Evolutionary conservation across 169 alveolate species (phyloP).

Genomic region (Cryptosporidium andersoni): DNA sequence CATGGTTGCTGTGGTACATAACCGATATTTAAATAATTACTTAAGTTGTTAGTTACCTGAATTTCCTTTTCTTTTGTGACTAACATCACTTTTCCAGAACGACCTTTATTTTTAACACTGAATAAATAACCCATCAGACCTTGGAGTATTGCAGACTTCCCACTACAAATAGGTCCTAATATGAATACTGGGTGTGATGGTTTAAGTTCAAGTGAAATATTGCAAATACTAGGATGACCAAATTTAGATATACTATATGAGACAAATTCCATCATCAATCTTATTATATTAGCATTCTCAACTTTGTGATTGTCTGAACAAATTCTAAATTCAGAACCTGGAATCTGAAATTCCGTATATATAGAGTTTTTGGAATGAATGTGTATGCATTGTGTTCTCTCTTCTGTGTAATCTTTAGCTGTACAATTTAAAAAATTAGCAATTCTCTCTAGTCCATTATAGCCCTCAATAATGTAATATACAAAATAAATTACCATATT

Average conservation of each 20-base stretch:
- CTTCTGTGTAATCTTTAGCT: background rate
- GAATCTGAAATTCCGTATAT: background rate
- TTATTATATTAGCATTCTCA: background rate
- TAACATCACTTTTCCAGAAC: constrained; percentile 2
- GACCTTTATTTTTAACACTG: background rate
- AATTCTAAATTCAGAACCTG: no score
- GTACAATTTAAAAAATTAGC: constrained; percentile 35
- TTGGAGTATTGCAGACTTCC: constrained; percentile 57
- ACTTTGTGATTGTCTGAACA: background rate
- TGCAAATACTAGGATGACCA: background rate
- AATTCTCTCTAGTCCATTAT: constrained; percentile 40
- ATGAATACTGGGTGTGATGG: constrained; percentile 32
- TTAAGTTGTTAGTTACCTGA: background rate
- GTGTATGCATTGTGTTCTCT: background rate
- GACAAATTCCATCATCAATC: constrained; percentile 2
- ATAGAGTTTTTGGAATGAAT: background rate
- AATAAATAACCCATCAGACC: constrained; percentile 38
- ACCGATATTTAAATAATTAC: background rate
- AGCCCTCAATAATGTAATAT: constrained; percentile 37
- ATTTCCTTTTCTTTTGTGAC: background rate
- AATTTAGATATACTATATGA: constrained; percentile 7
- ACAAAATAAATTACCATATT: constrained; percentile 24
- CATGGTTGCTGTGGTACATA: constrained; percentile 46
- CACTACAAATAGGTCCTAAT: constrained; percentile 28
- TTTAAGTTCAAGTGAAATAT: constrained; percentile 7